Percentiles rank a stretch among this genome's conserved stretches.
These are phyloP conservation scores for Nothophoma quercina DNA, from an alignment of 2,329 filamentous ascomycete species.

Conservation along the genomic window DNA sequence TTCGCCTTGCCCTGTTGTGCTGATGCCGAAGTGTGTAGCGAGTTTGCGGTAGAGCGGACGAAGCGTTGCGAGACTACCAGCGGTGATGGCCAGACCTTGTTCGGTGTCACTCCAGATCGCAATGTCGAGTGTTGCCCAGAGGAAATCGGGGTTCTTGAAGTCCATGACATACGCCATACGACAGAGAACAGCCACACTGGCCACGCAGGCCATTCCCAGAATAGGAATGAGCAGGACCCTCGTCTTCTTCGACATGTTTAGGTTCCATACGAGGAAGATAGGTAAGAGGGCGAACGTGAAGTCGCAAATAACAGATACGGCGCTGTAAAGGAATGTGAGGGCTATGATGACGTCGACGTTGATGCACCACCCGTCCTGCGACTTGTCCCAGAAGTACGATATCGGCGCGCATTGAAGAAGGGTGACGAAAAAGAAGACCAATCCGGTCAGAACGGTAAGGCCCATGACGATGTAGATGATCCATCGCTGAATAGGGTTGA, in stretches of 20 bases:
- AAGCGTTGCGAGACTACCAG: slow-evolving; percentile 47
- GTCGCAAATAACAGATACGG: slow-evolving; percentile 56
- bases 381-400: slow-evolving; percentile 58
- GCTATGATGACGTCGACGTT: slow-evolving; percentile 51
- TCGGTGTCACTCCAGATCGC: slow-evolving; percentile 50
- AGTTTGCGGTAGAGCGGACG: slow-evolving; percentile 45
- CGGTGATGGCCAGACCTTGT: slow-evolving; percentile 48
- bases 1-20: slow-evolving; percentile 19
- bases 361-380: slow-evolving; percentile 52
- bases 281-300: slow-evolving; percentile 60
- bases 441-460: slow-evolving; percentile 46
- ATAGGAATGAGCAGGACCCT: slow-evolving; percentile 58
- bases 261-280: slow-evolving; percentile 59
- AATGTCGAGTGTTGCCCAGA: slow-evolving; percentile 47
- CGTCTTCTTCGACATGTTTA: slow-evolving; percentile 58
- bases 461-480: slow-evolving; percentile 51
- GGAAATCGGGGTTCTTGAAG: slow-evolving; percentile 46
- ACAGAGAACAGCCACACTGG: slow-evolving; percentile 46
- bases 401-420: slow-evolving; percentile 60
- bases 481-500: slow-evolving; percentile 36
- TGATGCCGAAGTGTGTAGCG: slow-evolving; percentile 30
- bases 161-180: slow-evolving; percentile 47
- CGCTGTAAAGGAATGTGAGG: slow-evolving; percentile 57
- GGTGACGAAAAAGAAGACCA: slow-evolving; percentile 57
- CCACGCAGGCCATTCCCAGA: slow-evolving; percentile 60